Evolutionary conservation across 768 basidiomycete genomes (phyloP).

Genomic region (Suillus brevipes): DNA sequence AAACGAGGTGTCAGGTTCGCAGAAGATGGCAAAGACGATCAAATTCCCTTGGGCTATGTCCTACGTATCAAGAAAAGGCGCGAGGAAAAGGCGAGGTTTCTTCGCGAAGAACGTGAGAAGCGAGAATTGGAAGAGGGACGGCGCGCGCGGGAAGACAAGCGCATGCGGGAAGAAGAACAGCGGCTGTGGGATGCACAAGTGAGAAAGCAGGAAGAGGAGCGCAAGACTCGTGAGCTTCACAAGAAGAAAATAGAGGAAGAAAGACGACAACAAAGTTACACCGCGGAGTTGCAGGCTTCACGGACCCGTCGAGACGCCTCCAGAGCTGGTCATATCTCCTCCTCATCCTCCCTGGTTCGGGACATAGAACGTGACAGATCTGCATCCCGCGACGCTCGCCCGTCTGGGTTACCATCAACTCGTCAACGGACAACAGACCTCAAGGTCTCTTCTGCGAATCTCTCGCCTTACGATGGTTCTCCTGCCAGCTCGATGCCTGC

Average conservation of each 20-base stretch:
- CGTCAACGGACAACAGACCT: constrained; percentile 50
- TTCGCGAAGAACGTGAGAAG: constrained; percentile 58
- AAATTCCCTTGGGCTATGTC: constrained; percentile 67
- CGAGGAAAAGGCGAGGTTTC: constrained; percentile 69
- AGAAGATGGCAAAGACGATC: constrained; percentile 64
- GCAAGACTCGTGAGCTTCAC: constrained; percentile 37
- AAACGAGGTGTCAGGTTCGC: constrained; percentile 64
- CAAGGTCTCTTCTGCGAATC: constrained; percentile 34
- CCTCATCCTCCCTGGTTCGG: constrained; percentile 22
- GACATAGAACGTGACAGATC: constrained; percentile 35
- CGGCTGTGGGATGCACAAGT: constrained; percentile 46
- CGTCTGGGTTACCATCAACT: constrained; percentile 30
- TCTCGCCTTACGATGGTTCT: constrained; percentile 43
- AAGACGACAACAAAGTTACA: constrained; percentile 49
- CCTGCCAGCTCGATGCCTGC: constrained; percentile 49
- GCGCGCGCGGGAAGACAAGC: constrained; percentile 44
- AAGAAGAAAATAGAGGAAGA: constrained; percentile 49
- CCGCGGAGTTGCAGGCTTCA: constrained; percentile 61
- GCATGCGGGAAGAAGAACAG: constrained; percentile 44
- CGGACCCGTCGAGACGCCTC: constrained; percentile 59
- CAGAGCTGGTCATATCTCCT: constrained; percentile 44
- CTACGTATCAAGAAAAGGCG: constrained; percentile 70
- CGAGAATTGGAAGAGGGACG: constrained; percentile 48
- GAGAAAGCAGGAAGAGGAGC: constrained; percentile 51
- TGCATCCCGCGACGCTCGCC: constrained; percentile 33